Percentiles rank a stretch among this genome's conserved stretches.
Evolutionary conservation across 2,329 filamentous ascomycete genomes (phyloP).

Genomic region (Teratosphaeria viscida): DNA sequence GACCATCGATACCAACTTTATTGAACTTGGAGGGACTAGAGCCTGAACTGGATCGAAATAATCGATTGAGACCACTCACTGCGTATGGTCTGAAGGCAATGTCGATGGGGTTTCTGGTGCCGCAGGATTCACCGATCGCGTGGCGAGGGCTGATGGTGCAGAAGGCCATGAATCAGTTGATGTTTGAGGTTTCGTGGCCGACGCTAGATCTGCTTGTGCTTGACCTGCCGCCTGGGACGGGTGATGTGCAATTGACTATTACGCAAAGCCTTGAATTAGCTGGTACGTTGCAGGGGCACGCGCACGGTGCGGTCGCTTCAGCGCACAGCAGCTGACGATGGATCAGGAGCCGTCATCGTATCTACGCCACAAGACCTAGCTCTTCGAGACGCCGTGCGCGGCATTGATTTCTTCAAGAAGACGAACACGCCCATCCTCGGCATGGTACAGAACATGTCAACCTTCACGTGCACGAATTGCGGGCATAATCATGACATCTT

Average conservation of each 20-base stretch:
- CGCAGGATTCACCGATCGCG: constrained; percentile 70
- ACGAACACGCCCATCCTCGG: constrained; percentile 73
- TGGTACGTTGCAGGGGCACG: constrained; percentile 33
- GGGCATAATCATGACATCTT: constrained; percentile 27
- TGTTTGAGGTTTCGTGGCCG: constrained; percentile 93
- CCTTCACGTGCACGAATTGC: constrained; percentile 64
- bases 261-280: constrained; percentile 87
- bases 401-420: constrained; percentile 85
- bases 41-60: constrained; percentile 35
- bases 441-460: constrained; percentile 84
- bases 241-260: constrained; percentile 93
- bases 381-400: constrained; percentile 81
- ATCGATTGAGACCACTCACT: constrained; percentile 73
- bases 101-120: constrained; percentile 94
- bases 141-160: constrained; percentile 97
- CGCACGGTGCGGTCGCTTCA: not conserved
- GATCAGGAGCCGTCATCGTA: constrained; percentile 65
- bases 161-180: constrained; percentile 88
- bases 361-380: constrained; percentile 91
- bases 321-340: not conserved
- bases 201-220: constrained; percentile 79
- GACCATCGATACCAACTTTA: constrained; percentile 84
- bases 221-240: constrained; percentile 87
- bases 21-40: constrained; percentile 46
- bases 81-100: constrained; percentile 97